Percentiles rank a stretch among this genome's conserved stretches.
phyloP scores from a whole-genome alignment of 2,329 filamentous ascomycete genomes.

The Catunica adiposa region DNA sequence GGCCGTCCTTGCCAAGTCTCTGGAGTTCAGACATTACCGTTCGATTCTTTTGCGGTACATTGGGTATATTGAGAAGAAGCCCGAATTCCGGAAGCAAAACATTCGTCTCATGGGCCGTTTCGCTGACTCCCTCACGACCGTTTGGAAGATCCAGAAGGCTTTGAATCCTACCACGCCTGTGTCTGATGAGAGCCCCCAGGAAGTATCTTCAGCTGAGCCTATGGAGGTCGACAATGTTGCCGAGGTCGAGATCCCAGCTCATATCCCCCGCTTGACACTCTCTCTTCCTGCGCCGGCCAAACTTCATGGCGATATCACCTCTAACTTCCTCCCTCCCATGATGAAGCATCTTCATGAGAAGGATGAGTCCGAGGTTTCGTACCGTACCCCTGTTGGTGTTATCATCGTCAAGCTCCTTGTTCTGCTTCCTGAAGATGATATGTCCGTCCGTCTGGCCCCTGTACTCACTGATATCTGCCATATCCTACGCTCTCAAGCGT shows the following conservation, averaged over 20 bases:
- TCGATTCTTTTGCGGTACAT: conserved; percentile 72
- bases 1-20: conserved; percentile 51
- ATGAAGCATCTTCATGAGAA: conserved; percentile 83
- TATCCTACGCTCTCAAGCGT: conserved; percentile 74
- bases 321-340: conserved; percentile 62
- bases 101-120: conserved; percentile 68
- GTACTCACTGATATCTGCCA: conserved; percentile 86
- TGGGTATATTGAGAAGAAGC: conserved; percentile 62
- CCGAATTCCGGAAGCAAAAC: conserved; percentile 70
- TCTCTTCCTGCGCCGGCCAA: conserved; percentile 53
- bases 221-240: conserved; percentile 22
- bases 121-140: conserved; percentile 51
- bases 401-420: conserved; percentile 78
- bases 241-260: conserved; percentile 22
- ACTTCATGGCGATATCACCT: conserved; percentile 53
- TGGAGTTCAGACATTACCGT: conserved; percentile 85
- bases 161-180: conserved; percentile 15
- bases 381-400: conserved; percentile 77
- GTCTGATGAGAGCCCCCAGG: conserved; percentile 22
- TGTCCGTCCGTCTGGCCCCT: conserved; percentile 59
- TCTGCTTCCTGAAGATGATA: conserved; percentile 55
- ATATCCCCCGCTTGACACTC: conserved; percentile 31
- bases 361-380: conserved; percentile 83
- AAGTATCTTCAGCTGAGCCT: neutral
- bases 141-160: conserved; percentile 7